Base-by-base conservation (phyloP, 2,329 filamentous ascomycete species). In the Fusarium beomiforme region DNA sequence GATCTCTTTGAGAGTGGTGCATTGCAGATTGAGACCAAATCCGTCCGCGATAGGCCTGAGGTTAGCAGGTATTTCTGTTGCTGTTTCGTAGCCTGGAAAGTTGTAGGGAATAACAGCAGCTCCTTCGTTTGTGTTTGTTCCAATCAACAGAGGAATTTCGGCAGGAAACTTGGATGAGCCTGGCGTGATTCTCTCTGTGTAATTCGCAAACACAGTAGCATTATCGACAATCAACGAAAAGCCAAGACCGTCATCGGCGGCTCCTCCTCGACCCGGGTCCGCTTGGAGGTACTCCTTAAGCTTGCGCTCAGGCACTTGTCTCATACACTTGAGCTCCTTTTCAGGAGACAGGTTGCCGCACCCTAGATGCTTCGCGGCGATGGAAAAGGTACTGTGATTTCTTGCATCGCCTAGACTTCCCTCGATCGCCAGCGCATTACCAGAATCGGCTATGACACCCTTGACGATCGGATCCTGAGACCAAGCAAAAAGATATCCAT, bases 401-500 rank as follows among this genome's bases (percentile, higher is more conserved):
- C 4, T 60, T 3, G 64, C 33, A 17, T 71, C 43, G 1, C 50
- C 58, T 8, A 69, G 7, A 17, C 21, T 44, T 26, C 29, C 36
- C 42, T 67, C 67, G 5, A 73, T 60, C 5, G 67, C 64, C 1
- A 73, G 23, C 5, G 70, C 71, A 19, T 73, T 73, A 0, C 71
- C 71, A 2, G 71, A 73, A 31, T 71, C 61, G 1, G 68, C 68
- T 13, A 73, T 72, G 1, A 73, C 55, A 0, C 71, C 71, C 14
- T 57, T 70, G n/a, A 73, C 23, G 0, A 74, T 71, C 3, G 64
- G 64, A 8, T 73, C 55, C 1, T 41, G 21, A 11, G 58, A 16
- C 71, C 71, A 73, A 1, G 71, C 68, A 51, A 73, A 73, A 0
- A 73, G 58, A 24, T 73, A 72, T 1, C 71, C 65, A 13, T 73